Conservation (phyloP, 176 grass and related monocot genomes). For the Zea mays region Zm-B73-REFERENCE-NAM-5.0 NC_050103.1:166037501-166038000, state of each 20-base stretch:
- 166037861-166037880: not conserved
- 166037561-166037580: slow-evolving; percentile 24
- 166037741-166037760: not conserved
- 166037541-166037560: slow-evolving; percentile 11
- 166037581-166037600: slow-evolving; percentile 41
- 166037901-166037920: not conserved
- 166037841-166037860: not conserved
- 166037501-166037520: slow-evolving; percentile 11
- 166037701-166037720: not conserved
- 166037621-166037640: slow-evolving; percentile 34
- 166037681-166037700: slow-evolving; percentile 43
- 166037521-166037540: not conserved
- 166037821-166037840: not conserved
- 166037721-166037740: not conserved
- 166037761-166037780: too few species aligned
- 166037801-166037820: too few species aligned
- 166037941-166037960: not conserved
- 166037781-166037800: too few species aligned
- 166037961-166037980: not conserved
- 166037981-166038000: not conserved
- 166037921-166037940: not conserved
- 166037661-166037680: not conserved
- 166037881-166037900: not conserved
- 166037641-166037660: slow-evolving; percentile 37
- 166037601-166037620: slow-evolving; percentile 13